Base-by-base conservation (phyloP, 2,329 filamentous ascomycete genomes). In the Aspergillus latus region DNA sequence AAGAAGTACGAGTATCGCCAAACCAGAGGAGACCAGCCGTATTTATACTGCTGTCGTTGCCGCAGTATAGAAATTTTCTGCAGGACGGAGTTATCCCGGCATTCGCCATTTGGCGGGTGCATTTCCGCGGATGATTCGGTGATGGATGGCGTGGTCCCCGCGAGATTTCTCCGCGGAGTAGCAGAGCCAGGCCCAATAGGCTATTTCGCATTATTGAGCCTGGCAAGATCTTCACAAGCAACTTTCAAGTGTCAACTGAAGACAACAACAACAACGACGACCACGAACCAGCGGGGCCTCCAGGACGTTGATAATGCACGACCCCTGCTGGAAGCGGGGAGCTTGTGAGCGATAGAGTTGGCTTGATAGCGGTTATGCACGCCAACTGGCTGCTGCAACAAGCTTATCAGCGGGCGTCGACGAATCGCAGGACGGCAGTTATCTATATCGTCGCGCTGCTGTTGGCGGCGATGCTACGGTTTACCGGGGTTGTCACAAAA, bases 131-230 rank as follows among this genome's bases (percentile, higher is more conserved):
- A 10, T 34, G 37, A 21, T 21, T 21, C 6, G 37, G 28, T 6
- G 15, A 28, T 28, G 13, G 21, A 53, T 53, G 50, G 50, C 50
- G 50, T 53, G 50, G 42, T 53, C 16, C 42, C n/a, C 9, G 15
- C 8, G 5, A 3, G 4, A 2, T 53, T 47, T 53, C 50, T 53
- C 50, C 50, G 50, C 50, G 50, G 50, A 47, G 34, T 4, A 3
- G 15, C 42, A 11, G 15, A 21, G 21, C 21, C 21, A 16, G 10
- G 37, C 11, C 34, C 43, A 53, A 26, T 42, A 10, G 39, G 11
- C n/a, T 28, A 43, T 11, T 11, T 28, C 10, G 9, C 11, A 40
- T 40, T 40, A 42, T 21, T 13, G 13, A 9, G 13, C 13, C 34
- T 9, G 13, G 34, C 21, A 13, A 5, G 34, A 36, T 36, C 34